Evolutionary conservation across 805 yeast genomes (phyloP).

Genomic region (Candida cerambycidarum): DNA sequence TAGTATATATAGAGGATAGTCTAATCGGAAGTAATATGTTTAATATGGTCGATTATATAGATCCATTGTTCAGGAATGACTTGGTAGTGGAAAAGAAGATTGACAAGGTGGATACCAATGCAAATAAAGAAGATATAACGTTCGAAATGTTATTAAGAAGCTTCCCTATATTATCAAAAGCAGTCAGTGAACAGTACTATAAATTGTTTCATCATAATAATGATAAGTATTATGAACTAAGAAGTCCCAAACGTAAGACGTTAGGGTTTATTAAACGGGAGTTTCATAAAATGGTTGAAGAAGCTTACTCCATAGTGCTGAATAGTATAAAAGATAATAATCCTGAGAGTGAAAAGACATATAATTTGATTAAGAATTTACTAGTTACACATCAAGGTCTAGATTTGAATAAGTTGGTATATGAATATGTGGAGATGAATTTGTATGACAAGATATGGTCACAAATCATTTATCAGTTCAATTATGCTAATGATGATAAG

Average conservation of each 20-base stretch:
- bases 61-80: conserved; percentile 5
- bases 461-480: conserved; percentile 36
- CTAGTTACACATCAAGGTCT: conserved; percentile 34
- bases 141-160: conserved; percentile 39
- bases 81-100: background rate
- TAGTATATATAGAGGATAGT: conserved; percentile 59
- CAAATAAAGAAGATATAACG: conserved; percentile 16
- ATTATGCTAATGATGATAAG: conserved; percentile 23
- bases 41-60: conserved; percentile 10
- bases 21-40: conserved; percentile 41
- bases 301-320: conserved; percentile 37
- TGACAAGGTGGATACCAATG: background rate
- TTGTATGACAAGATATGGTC: conserved; percentile 69
- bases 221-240: conserved; percentile 28
- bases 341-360: conserved; percentile 34
- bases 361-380: conserved; percentile 29
- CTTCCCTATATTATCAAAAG: conserved; percentile 39
- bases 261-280: conserved; percentile 27
- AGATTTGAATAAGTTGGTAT: conserved; percentile 55
- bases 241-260: conserved; percentile 28
- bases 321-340: conserved; percentile 35
- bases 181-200: conserved; percentile 39
- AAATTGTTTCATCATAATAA: conserved; percentile 43
- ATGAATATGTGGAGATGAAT: conserved; percentile 69
- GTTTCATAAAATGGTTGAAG: conserved; percentile 33